Conservation (phyloP, 768 basidiomycete species). For the Filobasidium floriforme region DNA sequence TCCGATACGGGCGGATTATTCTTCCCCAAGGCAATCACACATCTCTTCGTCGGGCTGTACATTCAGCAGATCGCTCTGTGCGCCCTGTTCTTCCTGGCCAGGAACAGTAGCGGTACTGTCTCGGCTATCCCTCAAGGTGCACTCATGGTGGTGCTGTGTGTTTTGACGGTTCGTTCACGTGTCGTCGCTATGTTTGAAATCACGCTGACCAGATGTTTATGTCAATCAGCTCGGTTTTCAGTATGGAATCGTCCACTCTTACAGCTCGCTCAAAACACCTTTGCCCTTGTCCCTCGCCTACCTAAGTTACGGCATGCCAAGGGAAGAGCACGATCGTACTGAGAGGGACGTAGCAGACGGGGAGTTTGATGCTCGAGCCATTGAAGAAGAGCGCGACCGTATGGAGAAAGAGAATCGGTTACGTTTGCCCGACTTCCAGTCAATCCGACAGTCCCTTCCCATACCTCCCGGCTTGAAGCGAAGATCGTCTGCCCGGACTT, state of each 20-base stretch:
- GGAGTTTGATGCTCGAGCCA: conserved; percentile 10
- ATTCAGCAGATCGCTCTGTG: conserved; percentile 77
- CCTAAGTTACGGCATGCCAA: conserved; percentile 51
- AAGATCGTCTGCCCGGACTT: conserved; percentile 26
- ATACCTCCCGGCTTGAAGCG: conserved; percentile 33
- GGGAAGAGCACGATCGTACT: conserved; percentile 29
- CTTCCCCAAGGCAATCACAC: conserved; percentile 89
- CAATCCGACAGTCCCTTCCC: not conserved
- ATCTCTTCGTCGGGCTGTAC: conserved; percentile 89
- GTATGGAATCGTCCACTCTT: conserved; percentile 65
- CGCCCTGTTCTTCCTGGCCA: conserved; percentile 83
- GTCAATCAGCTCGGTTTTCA: conserved; percentile 60
- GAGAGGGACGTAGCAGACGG: conserved; percentile 36
- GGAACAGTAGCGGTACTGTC: conserved; percentile 51
- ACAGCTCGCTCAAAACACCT: conserved; percentile 63
- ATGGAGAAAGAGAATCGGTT: not conserved
- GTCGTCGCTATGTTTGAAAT: not conserved
- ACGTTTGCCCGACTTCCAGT: no score
- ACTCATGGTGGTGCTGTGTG: conserved; percentile 76
- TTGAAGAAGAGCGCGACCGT: conserved; percentile 14
- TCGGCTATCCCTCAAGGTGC: conserved; percentile 66
- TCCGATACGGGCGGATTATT: conserved; percentile 86
- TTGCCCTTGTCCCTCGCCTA: conserved; percentile 75
- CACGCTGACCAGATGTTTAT: conserved; percentile 1
- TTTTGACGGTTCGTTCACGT: conserved; percentile 60